Percentiles rank a stretch among this genome's conserved stretches.
Evolutionary conservation across 139 green algal species (phyloP).

Genomic region (Zygnema circumcarinatum): DNA sequence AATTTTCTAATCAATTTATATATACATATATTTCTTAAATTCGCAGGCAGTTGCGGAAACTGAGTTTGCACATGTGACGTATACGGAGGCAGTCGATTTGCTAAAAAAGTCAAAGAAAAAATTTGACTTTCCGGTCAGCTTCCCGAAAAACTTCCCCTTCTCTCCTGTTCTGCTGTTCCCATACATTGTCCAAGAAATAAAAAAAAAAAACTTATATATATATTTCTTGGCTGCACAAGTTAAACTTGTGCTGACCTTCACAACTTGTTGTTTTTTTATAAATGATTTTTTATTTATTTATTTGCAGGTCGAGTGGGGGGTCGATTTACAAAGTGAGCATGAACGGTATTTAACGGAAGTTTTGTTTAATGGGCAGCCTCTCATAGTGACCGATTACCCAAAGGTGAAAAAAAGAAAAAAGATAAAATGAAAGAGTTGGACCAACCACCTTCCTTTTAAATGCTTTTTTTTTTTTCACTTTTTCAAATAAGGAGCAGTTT

Average conservation of each 20-base stretch:
- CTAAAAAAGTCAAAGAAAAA: slow-evolving; percentile 65
- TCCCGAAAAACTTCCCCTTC: slow-evolving; percentile 1
- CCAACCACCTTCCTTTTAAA: slow-evolving; percentile 11
- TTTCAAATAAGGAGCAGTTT: slow-evolving; percentile 8
- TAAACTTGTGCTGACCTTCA: neutral
- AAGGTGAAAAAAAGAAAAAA: slow-evolving; percentile 58
- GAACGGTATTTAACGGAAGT: slow-evolving; percentile 78
- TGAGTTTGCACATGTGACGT: slow-evolving; percentile 72
- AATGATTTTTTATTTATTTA: too few relatives aligned
- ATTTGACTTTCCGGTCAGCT: slow-evolving; percentile 78
- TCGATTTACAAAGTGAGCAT: slow-evolving; percentile 76
- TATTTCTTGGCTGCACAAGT: neutral
- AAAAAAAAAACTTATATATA: too few relatives aligned
- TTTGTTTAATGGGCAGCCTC: slow-evolving; percentile 64
- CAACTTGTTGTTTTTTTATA: neutral
- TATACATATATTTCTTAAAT: too few relatives aligned
- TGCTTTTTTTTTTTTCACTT: slow-evolving; percentile 15
- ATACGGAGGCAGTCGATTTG: slow-evolving; percentile 79
- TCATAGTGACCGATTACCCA: slow-evolving; percentile 70
- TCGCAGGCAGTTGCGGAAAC: slow-evolving; percentile 53
- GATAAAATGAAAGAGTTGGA: neutral
- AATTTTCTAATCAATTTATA: too few relatives aligned
- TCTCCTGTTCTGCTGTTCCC: neutral
- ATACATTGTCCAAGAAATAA: too few relatives aligned
- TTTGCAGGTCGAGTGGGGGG: slow-evolving; percentile 64